Conservation (phyloP, 2,329 filamentous ascomycete genomes). For the Ceratocystis diversiconidia region DNA sequence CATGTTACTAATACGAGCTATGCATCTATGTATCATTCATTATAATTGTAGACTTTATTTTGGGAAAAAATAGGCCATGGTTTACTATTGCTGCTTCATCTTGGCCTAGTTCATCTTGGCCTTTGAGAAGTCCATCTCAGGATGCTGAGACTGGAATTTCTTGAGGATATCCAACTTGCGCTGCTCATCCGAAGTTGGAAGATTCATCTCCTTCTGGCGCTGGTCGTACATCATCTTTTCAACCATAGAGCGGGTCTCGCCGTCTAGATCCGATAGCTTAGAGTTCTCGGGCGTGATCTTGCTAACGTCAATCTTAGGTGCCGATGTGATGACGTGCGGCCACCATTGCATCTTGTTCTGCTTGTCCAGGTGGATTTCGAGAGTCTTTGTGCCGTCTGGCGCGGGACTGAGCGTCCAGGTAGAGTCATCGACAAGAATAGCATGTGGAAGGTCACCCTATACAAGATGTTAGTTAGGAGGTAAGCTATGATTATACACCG, state of each 20-base stretch:
- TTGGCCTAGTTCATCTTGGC: conserved; percentile 41
- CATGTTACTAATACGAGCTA: too few relatives aligned
- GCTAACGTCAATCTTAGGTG: conserved; percentile 83
- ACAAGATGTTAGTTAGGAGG: conserved; percentile 12
- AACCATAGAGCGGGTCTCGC: conserved; percentile 89
- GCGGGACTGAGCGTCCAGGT: conserved; percentile 81
- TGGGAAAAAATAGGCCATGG: background rate
- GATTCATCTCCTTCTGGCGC: conserved; percentile 83
- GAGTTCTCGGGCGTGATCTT: conserved; percentile 92
- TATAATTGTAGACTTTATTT: background rate
- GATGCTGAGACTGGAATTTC: conserved; percentile 75
- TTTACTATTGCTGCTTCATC: background rate
- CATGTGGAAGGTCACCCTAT: conserved; percentile 75
- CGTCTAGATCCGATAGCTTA: conserved; percentile 83
- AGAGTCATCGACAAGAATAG: conserved; percentile 70
- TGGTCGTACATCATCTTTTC: conserved; percentile 99
- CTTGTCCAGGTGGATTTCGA: conserved; percentile 88
- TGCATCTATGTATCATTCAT: too few relatives aligned
- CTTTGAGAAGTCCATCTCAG: conserved; percentile 59
- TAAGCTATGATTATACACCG: background rate
- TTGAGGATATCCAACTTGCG: conserved; percentile 86
- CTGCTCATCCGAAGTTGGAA: conserved; percentile 84
- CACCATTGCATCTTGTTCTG: conserved; percentile 97
- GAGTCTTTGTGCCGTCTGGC: conserved; percentile 48
- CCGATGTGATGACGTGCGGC: conserved; percentile 74